Evolutionary conservation across 2,329 filamentous ascomycete genomes (phyloP).

Genomic region (Atkinsonella hypoxylon): DNA sequence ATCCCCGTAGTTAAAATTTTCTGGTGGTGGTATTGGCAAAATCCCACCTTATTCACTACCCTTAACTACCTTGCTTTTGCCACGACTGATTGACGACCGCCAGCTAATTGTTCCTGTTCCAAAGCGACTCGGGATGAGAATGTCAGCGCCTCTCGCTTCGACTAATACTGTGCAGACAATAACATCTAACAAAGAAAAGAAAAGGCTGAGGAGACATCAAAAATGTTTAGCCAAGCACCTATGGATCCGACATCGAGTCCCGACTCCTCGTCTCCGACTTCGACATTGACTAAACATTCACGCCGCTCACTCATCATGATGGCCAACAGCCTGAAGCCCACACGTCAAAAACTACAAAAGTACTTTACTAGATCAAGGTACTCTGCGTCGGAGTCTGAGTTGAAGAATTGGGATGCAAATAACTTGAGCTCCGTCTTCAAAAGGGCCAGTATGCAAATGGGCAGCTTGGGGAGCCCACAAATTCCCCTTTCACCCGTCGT

Average conservation of each 20-base stretch:
- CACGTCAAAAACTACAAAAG: conserved; percentile 20
- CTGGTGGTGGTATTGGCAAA: background rate
- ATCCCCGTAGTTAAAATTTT: background rate
- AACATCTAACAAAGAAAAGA: background rate
- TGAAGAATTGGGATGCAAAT: conserved; percentile 15
- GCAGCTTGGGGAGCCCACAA: conserved; percentile 3
- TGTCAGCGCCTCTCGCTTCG: background rate
- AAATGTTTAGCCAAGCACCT: conserved; percentile 2
- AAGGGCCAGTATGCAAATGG: conserved; percentile 7
- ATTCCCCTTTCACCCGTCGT: conserved; percentile 1
- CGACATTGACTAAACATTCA: background rate
- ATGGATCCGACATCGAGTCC: background rate
- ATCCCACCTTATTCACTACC: background rate
- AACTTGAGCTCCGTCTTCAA: conserved; percentile 7
- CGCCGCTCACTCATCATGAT: conserved; percentile 8
- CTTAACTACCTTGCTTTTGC: background rate
- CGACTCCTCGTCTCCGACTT: conserved; percentile 1
- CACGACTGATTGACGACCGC: background rate
- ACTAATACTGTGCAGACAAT: background rate
- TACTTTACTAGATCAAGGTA: conserved; percentile 17
- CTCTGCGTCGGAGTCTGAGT: conserved; percentile 14
- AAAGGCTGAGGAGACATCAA: background rate
- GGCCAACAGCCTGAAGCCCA: conserved; percentile 14
- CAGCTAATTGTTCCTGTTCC: background rate
- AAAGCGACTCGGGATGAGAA: background rate